Evolutionary conservation across 352 stramenopile genomes (phyloP).

Genomic region (Globisporangium barbulae): DNA sequence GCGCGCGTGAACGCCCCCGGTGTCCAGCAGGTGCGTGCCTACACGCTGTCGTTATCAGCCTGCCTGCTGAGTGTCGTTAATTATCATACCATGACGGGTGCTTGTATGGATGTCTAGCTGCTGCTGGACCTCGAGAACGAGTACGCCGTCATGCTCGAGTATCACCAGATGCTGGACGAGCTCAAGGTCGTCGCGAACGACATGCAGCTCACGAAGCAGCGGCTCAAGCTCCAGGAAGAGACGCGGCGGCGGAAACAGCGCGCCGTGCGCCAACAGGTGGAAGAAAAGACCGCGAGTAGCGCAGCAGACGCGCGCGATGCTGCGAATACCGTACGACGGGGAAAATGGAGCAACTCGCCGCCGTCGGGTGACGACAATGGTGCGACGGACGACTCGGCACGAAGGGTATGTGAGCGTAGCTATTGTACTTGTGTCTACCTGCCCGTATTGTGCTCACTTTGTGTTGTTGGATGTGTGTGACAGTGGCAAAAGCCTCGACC

Average conservation of each 20-base stretch:
- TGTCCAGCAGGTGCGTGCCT: constrained; percentile 30
- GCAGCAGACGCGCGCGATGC: constrained; percentile 13
- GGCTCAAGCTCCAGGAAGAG: constrained; percentile 13
- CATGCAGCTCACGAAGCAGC: constrained; percentile 27
- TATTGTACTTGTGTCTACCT: background rate
- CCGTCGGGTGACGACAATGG: constrained; percentile 12
- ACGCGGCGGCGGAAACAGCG: constrained; percentile 12
- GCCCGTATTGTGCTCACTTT: background rate
- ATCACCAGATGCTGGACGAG: constrained; percentile 40
- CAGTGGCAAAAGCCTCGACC: constrained; percentile 15
- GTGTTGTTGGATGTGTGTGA: background rate
- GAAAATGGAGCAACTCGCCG: constrained; percentile 10
- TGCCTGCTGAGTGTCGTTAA: background rate
- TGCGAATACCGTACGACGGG: constrained; percentile 21
- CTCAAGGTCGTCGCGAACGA: constrained; percentile 24
- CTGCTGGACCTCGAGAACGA: constrained; percentile 49
- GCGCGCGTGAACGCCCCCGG: constrained; percentile 15
- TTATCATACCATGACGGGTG: background rate
- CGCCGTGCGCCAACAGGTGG: constrained; percentile 3
- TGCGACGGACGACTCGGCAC: constrained; percentile 7
- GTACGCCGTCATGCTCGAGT: constrained; percentile 43
- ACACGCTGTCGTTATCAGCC: constrained; percentile 2
- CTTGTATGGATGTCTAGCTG: constrained; percentile 24
- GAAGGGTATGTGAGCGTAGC: constrained; percentile 2
- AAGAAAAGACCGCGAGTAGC: background rate